Evolutionary conservation across 257 asterid species (phyloP), one percentile per base, ranked within the genome.

Genomic region (Nicotiana tabacum): DNA sequence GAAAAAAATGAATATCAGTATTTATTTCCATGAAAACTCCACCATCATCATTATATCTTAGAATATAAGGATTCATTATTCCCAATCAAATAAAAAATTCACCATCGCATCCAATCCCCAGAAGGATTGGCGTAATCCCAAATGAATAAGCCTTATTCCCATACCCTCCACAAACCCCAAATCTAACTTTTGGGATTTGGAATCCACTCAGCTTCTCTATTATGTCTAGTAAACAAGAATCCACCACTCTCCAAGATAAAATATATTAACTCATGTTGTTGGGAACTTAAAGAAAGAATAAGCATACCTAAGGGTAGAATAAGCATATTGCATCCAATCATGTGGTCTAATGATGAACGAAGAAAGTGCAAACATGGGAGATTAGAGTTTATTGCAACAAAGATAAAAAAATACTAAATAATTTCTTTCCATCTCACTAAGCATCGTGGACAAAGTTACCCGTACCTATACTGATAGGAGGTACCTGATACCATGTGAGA

Each of bases 11-110:
- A 70, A 70, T 39, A 6, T 4, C 48, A 43, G 27, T 72, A 72
- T 43, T 10, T 72, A 72, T 48, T 70, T 16, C 79, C 79, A 24
- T 72, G 79, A 74, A 39, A 74, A n/a, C 9, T 48, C 62, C 62
- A 74, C 62, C 21, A 67, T 65, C 87, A 85, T 83, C 90, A 89
- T 85, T 86, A 82, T 88, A 82, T 83, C 91, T 93, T 89, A 72
- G 83, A 87, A 78, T 87, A 78, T 68, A 91, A 92, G 43, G 90
- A 85, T 87, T 87, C 88, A 84, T 85, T 76, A 87, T 91, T 88
- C 88, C 84, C 9, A 30, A 67, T 51, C 57, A 81, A 76, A 61
- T 69, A 67, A 67, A 80, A 24, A 32, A 3, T 30, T 39, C 46
- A 64, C 51, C 69, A 27, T 33, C 58, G 69, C 78, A 82, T 83